Conservation (phyloP, 257 asterid species). For the Misopates orontium region DNA sequence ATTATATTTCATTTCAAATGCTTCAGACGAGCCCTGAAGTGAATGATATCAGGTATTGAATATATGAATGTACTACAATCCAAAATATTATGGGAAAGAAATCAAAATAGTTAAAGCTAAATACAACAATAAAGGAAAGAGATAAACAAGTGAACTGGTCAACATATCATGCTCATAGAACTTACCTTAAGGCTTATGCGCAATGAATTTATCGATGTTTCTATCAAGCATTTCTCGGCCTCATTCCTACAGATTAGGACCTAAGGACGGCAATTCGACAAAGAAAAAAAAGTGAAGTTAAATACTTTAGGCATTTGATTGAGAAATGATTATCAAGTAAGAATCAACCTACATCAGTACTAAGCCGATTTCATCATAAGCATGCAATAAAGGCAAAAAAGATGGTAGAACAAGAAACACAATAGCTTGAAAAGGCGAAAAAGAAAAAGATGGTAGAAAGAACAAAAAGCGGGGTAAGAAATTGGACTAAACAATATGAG, state of each 20-base stretch:
- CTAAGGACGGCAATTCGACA: conserved; percentile 46
- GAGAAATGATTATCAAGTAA: conserved; percentile 8
- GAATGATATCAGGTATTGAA: too few relatives aligned
- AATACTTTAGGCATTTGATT: conserved; percentile 16
- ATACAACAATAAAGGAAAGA: conserved; percentile 7
- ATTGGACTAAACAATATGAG: background rate
- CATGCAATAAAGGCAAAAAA: background rate
- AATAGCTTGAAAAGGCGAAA: too few relatives aligned
- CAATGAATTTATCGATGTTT: conserved; percentile 92
- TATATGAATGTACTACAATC: too few relatives aligned
- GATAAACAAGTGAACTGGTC: conserved; percentile 13
- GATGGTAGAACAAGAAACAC: conserved; percentile 3
- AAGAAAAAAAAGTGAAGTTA: conserved; percentile 18
- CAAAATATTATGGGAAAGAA: too few relatives aligned
- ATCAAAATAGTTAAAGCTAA: conserved; percentile 9
- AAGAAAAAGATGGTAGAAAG: too few relatives aligned
- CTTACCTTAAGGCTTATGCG: conserved; percentile 96
- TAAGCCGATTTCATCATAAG: background rate
- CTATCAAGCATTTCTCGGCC: conserved; percentile 97
- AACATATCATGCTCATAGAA: conserved; percentile 22
- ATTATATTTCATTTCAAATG: too few relatives aligned
- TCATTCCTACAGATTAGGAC: conserved; percentile 91
- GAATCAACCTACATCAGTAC: conserved; percentile 15
- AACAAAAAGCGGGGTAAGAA: too few relatives aligned
- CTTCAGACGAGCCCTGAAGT: too few relatives aligned